Evolutionary conservation across 345 rosid genomes (phyloP).

Genomic region (Tarenaya hassleriana): DNA sequence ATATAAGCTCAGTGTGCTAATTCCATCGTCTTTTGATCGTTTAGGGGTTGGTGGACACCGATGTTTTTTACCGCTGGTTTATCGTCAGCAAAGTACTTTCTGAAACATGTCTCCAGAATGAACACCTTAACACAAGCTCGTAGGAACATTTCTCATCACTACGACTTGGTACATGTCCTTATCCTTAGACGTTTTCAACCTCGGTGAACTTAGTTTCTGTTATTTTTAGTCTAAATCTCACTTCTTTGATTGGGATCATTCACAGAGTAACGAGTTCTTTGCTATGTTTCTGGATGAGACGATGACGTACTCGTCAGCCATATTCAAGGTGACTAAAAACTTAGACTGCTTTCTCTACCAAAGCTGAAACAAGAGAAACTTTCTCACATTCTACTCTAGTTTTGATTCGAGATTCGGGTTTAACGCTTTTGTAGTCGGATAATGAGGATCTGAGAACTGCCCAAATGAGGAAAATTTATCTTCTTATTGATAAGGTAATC

Average conservation of each 20-base stretch:
- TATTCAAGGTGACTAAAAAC: constrained; percentile 55
- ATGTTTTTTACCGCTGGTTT: constrained; percentile 61
- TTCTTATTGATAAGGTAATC: constrained; percentile 70
- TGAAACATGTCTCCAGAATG: constrained; percentile 63
- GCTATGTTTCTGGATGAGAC: constrained; percentile 77
- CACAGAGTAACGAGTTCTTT: constrained; percentile 77
- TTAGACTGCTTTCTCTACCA: not conserved
- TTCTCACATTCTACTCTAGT: constrained; percentile 5
- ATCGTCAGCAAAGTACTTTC: constrained; percentile 70
- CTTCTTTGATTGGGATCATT: too few relatives aligned
- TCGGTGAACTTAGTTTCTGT: not conserved
- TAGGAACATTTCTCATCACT: constrained; percentile 81
- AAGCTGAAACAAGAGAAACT: too few relatives aligned
- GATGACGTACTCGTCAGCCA: constrained; percentile 80
- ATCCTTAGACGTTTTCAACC: not conserved
- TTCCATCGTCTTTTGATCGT: not conserved
- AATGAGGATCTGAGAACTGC: constrained; percentile 68
- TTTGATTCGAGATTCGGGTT: too few relatives aligned
- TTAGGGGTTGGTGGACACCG: constrained; percentile 99
- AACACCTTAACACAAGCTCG: constrained; percentile 92
- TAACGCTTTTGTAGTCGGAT: constrained; percentile 32
- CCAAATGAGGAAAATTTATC: constrained; percentile 65
- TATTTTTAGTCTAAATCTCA: not conserved
- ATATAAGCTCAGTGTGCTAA: not conserved
- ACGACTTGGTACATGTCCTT: constrained; percentile 63